A percentile compares a stretch with the other conserved stretches of the same genome.
phyloP scores from a whole-genome alignment of 2,329 filamentous ascomycete genomes.

The Exophiala oligosperma region DNA sequence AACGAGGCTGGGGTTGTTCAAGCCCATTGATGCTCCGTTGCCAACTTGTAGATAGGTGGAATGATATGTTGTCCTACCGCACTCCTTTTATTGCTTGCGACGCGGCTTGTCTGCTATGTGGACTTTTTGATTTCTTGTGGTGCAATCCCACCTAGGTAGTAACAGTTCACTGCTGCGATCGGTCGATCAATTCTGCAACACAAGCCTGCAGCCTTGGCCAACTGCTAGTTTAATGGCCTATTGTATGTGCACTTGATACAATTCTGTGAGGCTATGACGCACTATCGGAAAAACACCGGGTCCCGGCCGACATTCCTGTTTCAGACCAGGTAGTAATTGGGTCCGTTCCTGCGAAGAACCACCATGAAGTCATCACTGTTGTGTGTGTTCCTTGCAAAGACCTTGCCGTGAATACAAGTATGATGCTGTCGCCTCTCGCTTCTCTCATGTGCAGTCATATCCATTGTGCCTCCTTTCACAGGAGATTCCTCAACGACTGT shows the following conservation, averaged over 20 bases:
- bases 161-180: not conserved
- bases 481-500: not conserved
- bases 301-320: not conserved
- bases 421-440: not conserved
- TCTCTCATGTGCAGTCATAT: not conserved
- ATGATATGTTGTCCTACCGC: not conserved
- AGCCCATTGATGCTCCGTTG: slow-evolving; percentile 23
- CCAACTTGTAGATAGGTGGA: not conserved
- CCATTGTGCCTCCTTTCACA: not conserved
- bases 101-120: not conserved
- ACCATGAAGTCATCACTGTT: not conserved
- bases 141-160: not conserved
- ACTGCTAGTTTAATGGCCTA: too few relatives aligned
- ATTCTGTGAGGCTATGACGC: too few relatives aligned
- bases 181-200: too few relatives aligned
- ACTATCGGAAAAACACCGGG: not conserved
- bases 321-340: not conserved
- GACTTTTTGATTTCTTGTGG: not conserved
- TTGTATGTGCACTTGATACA: too few relatives aligned
- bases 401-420: not conserved
- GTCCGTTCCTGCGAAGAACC: too few relatives aligned
- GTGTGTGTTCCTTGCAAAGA: not conserved
- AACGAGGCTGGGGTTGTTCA: slow-evolving; percentile 83
- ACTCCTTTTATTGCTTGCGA: too few relatives aligned
- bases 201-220: too few relatives aligned